Percentiles rank a stretch among this genome's conserved stretches.
These are phyloP conservation scores for Nicotiana tomentosiformis DNA, from an alignment of 257 asterid species.

Conservation along the genomic window DNA sequence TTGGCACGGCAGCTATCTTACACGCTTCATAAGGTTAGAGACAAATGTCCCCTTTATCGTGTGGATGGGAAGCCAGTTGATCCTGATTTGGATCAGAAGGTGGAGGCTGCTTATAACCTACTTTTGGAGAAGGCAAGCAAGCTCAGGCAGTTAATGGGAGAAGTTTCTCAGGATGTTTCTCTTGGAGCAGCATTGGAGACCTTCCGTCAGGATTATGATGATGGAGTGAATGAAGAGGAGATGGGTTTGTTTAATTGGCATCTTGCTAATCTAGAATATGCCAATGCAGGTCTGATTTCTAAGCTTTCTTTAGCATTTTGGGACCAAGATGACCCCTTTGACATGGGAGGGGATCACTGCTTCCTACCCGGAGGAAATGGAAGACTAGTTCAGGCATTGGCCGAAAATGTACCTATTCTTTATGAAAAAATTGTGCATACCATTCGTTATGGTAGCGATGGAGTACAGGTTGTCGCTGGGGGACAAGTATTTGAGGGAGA, in stretches of 20 bases:
- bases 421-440: slow-evolving; percentile 76
- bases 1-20: slow-evolving; percentile 80
- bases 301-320: slow-evolving; percentile 93
- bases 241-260: slow-evolving; percentile 84
- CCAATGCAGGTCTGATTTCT: slow-evolving; percentile 85
- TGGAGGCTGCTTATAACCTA: slow-evolving; percentile 66
- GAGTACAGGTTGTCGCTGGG: slow-evolving; percentile 82
- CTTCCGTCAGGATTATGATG: slow-evolving; percentile 44
- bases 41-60: slow-evolving; percentile 82
- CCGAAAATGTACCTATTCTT: slow-evolving; percentile 68
- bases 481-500: slow-evolving; percentile 76
- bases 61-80: slow-evolving; percentile 76
- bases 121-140: slow-evolving; percentile 73
- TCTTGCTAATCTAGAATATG: slow-evolving; percentile 91
- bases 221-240: slow-evolving; percentile 56
- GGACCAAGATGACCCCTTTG: slow-evolving; percentile 99
- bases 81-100: slow-evolving; percentile 58
- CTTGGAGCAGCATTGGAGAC: slow-evolving; percentile 96
- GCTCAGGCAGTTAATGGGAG: slow-evolving; percentile 81
- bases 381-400: slow-evolving; percentile 66
- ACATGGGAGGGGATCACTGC: slow-evolving; percentile 99
- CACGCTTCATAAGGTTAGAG: slow-evolving; percentile 88
- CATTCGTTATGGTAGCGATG: slow-evolving; percentile 72
- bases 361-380: slow-evolving; percentile 94
- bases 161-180: slow-evolving; percentile 85